Base-by-base conservation (phyloP, 2,329 filamentous ascomycete genomes). In the Zymoseptoria ardabiliae region DNA sequence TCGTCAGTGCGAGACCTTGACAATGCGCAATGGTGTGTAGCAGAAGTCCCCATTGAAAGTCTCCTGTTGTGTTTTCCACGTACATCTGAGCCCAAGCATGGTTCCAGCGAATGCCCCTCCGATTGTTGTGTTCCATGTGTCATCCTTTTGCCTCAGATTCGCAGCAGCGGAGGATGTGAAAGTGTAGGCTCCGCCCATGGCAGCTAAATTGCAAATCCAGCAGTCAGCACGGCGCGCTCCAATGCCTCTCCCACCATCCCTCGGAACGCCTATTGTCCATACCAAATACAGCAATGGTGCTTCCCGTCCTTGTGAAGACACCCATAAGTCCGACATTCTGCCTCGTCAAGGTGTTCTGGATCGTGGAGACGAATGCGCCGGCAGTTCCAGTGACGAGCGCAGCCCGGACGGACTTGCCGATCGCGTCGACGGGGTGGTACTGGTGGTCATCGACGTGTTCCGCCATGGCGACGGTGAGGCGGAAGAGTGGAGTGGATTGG, bases 311-410 rank as follows among this genome's bases (percentile, higher is more conserved):
- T 53, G 89, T 89, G 73, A 97, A 86, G 70, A 96, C 82, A 66
- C 89, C 89, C 79, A 87, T 84, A 63, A 86, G 82, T 68, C 91
- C 90, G 66, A 94, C 80, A 75, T 96, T 96, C 73, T 85, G 82
- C 79, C 86, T 91, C 58, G 87, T 82, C 68, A 97, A 82, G 60
- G 91, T 90, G 79, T 96, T 97, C 79, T 92, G 89, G 66, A 96
- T 82, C 58, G 89, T 87, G 55, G 90, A 88, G 61, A 88, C 74
- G 75, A 91, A 82, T 72, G 89, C 77, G 69, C 91, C 91, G 61
- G 83, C 82, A 61, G 79, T 78, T 70, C 85, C 85, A 62, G 87
- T 86, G 68, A 90, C 76, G 64, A 86, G 70, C 49, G 82, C 83
- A 62, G 85, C 84, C 73, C 84, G 85, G 72, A 87, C 77, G 55